phyloP scores from a whole-genome alignment of 768 basidiomycete species.

The Pisolithus sp. region DNA sequence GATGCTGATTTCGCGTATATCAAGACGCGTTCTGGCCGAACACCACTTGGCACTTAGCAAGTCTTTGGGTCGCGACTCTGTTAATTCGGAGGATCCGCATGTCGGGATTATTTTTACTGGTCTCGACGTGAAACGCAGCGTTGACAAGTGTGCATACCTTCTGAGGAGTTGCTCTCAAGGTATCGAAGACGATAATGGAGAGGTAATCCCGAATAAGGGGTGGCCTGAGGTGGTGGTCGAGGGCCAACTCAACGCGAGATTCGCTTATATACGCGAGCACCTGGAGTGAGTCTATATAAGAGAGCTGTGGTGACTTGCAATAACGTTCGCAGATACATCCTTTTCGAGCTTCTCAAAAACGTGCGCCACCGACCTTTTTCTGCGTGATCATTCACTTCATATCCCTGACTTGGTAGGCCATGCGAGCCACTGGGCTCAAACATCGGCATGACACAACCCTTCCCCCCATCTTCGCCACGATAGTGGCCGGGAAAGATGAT shows the following conservation, averaged over 20 bases:
- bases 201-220: conserved; percentile 20
- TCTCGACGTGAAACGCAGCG: conserved; percentile 60
- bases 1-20: conserved; percentile 88
- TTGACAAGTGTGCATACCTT: conserved; percentile 60
- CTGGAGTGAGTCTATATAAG: conserved; percentile 51
- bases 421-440: conserved; percentile 57
- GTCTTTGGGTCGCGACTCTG: conserved; percentile 33
- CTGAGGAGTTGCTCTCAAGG: conserved; percentile 44
- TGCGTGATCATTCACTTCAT: neutral
- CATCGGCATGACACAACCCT: conserved; percentile 38
- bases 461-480: conserved; percentile 69
- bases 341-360: conserved; percentile 88
- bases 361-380: conserved; percentile 33
- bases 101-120: conserved; percentile 84
- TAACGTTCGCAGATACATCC: conserved; percentile 53
- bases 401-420: conserved; percentile 42
- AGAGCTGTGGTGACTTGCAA: neutral
- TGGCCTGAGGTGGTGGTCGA: conserved; percentile 69
- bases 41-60: conserved; percentile 82
- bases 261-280: conserved; percentile 84
- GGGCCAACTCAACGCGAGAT: conserved; percentile 62
- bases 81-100: conserved; percentile 46
- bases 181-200: conserved; percentile 34
- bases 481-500: conserved; percentile 67
- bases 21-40: conserved; percentile 80